phyloP scores from a whole-genome alignment of 23 red algal genomes.

The Rhodosorus marinus region DNA sequence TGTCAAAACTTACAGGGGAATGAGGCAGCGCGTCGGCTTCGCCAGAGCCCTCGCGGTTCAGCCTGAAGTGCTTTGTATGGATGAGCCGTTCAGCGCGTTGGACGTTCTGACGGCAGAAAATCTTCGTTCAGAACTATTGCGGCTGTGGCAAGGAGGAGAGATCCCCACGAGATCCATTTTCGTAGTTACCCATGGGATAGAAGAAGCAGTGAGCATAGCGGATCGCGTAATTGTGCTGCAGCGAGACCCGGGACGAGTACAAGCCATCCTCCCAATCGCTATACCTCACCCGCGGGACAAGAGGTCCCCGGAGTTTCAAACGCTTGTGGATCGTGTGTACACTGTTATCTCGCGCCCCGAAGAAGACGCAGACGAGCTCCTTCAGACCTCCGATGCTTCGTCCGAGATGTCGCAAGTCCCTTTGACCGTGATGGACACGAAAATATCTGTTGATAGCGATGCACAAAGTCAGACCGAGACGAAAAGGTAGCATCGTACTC shows the following conservation, averaged over 20 bases:
- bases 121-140: slow-evolving; percentile 80
- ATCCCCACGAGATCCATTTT: slow-evolving; percentile 77
- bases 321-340: slow-evolving; percentile 80
- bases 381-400: too few relatives aligned
- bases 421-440: too few relatives aligned
- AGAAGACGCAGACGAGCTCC: too few relatives aligned
- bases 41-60: slow-evolving; percentile 86
- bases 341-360: slow-evolving; percentile 49
- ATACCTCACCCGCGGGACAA: slow-evolving; percentile 69
- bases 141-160: slow-evolving; percentile 74
- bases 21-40: slow-evolving; percentile 94
- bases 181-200: slow-evolving; percentile 94
- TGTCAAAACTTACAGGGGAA: slow-evolving; percentile 63
- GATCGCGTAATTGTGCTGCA: slow-evolving; percentile 85
- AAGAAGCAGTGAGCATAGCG: slow-evolving; percentile 83
- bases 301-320: slow-evolving; percentile 68
- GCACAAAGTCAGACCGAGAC: too few relatives aligned
- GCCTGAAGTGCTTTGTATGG: slow-evolving; percentile 72
- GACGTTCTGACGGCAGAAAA: slow-evolving; percentile 99
- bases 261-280: slow-evolving; percentile 34
- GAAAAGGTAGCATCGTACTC: too few relatives aligned
- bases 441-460: too few relatives aligned
- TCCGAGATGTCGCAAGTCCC: too few relatives aligned
- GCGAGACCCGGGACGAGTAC: slow-evolving; percentile 66
- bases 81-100: slow-evolving; percentile 89